Conservation (phyloP, 176 grass and related monocot genomes). For the Oryza officinalis region DNA sequence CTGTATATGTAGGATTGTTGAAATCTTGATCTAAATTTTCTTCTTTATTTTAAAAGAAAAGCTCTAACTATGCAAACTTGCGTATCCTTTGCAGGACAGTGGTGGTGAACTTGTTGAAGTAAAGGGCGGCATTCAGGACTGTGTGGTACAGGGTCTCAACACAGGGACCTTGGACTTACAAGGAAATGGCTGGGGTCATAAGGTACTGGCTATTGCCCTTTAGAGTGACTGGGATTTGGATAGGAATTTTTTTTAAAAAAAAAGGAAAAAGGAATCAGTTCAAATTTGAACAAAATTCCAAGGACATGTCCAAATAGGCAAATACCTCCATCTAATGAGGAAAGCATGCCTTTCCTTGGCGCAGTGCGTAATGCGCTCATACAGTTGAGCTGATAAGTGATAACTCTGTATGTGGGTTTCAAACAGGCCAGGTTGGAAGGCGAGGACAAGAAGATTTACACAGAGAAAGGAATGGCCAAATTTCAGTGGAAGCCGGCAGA, state of each 20-base stretch:
- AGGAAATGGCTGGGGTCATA: conserved; percentile 71
- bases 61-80: conserved; percentile 7
- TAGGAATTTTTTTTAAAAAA: background rate
- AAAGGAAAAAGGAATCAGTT: background rate
- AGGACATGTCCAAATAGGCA: background rate
- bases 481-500: conserved; percentile 46
- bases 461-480: conserved; percentile 37
- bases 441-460: conserved; percentile 65
- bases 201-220: conserved; percentile 50
- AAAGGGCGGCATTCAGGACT: conserved; percentile 52
- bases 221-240: background rate
- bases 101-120: conserved; percentile 58
- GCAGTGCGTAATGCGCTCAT: background rate
- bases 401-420: background rate
- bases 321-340: background rate
- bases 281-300: background rate
- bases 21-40: background rate
- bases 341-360: background rate
- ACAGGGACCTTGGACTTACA: conserved; percentile 86
- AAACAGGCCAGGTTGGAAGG: conserved; percentile 64
- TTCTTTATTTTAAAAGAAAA: background rate
- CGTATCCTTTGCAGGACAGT: conserved; percentile 65
- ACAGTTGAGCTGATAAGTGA: conserved; percentile 9
- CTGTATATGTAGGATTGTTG: background rate
- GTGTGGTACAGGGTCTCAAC: conserved; percentile 78